Base-by-base conservation (phyloP, 768 basidiomycete species). In the Lentinula boryana region DNA sequence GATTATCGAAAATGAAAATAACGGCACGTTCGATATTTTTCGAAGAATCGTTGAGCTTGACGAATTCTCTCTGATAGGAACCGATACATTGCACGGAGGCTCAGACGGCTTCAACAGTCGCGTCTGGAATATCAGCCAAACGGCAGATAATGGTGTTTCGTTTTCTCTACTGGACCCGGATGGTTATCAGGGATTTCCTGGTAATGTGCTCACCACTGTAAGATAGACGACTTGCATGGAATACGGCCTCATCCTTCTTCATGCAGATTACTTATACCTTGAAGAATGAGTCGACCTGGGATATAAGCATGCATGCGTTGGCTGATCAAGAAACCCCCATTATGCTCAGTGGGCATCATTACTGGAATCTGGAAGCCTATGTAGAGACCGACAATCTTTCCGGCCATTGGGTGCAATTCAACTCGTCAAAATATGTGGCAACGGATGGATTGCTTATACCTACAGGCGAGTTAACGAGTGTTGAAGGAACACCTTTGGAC, bases 161-260 rank as follows among this genome's bases (percentile, higher is more conserved):
- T 27, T 27, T 2, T 27, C 27, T 27, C 27, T 27, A 27, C 38
- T 77, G 32, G 81, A 82, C 64, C 72, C 75, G 18, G 65, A 71
- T 62, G 80, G 79, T 18, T 70, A 64, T 23, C 69, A 81, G 67
- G 81, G 80, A 1, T 83, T 83, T 67, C 81, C 81, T 0, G 80
- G 80, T 9, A 72, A 72, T 27, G 77, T 76, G 1, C 56, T 68
- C 7, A 74, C 75, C 16, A 66, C 66, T 23, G 74, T 76, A 60
- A 61, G 9, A 15, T 76, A 76, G 56, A 72, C 72, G 27, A 27
- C 27, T 27, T 27, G 27, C 27, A 27, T 27, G 27, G 27, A 27
- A 27, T 27, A 27, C 46, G 75, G 76, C 58, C 70, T 50, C 51
- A 77, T 81, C 51, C 63, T 71, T 49, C 70, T 79, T 2, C 65